Evolutionary conservation across 306 rosid genomes (phyloP).

Genomic region (Castanea sativa): DNA sequence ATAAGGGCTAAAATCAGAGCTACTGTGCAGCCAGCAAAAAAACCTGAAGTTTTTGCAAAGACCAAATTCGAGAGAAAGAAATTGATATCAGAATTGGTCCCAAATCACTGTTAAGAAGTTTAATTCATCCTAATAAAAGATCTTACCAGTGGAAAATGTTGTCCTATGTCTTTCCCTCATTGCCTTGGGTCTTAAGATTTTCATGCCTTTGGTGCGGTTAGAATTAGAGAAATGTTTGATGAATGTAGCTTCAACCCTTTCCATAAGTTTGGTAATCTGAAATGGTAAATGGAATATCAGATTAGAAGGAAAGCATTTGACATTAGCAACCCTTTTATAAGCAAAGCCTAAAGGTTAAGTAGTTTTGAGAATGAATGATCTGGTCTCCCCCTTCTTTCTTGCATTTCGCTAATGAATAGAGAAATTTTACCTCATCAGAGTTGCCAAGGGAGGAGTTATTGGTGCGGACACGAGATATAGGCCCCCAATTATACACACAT

Average conservation of each 20-base stretch:
- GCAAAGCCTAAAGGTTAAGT: too few species aligned
- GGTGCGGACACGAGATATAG: too few species aligned
- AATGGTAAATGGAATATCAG: not conserved
- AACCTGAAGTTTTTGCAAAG: conserved; percentile 41
- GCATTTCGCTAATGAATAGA: too few species aligned
- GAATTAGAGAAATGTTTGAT: conserved; percentile 64
- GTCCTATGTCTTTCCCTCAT: conserved; percentile 56
- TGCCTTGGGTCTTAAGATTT: conserved; percentile 51
- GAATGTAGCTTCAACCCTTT: conserved; percentile 49
- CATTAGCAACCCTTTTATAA: too few species aligned
- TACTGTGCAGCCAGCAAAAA: conserved; percentile 58
- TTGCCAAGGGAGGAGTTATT: conserved; percentile 57
- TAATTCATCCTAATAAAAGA: not conserved
- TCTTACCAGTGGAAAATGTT: conserved; percentile 60
- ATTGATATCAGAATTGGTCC: too few species aligned
- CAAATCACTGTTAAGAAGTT: too few species aligned
- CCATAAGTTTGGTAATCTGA: conserved; percentile 43
- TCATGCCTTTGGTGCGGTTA: conserved; percentile 60
- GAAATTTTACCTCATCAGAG: conserved; percentile 58
- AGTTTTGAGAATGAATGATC: too few species aligned
- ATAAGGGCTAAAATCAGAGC: conserved; percentile 53
- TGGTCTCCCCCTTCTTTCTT: too few species aligned
- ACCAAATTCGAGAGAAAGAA: conserved; percentile 3
- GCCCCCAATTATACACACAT: too few species aligned
- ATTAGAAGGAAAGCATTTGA: too few species aligned